A percentile compares a stretch with the other conserved stretches of the same genome.
Evolutionary conservation across 371 early-diverging fungal genomes (phyloP).

Genomic region (Fennellomyces sp.): DNA sequence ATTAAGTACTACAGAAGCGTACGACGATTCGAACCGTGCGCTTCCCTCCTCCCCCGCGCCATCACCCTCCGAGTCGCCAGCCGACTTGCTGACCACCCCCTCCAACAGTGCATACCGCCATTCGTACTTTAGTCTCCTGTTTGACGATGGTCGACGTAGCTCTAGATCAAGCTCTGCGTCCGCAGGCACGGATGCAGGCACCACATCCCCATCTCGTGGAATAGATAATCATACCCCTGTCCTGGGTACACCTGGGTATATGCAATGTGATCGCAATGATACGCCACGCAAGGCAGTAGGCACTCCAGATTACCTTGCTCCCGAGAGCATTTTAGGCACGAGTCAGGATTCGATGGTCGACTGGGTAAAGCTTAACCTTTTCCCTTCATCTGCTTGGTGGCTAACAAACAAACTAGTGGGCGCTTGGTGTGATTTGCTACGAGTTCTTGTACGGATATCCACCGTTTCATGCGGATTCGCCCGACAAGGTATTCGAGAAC

Average conservation of each 20-base stretch:
- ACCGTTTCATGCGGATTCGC: conserved; percentile 84
- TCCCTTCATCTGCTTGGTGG: background rate
- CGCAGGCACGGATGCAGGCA: background rate
- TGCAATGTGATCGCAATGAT: conserved; percentile 18
- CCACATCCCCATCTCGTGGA: background rate
- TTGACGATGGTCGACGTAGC: conserved; percentile 40
- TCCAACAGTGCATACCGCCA: conserved; percentile 30
- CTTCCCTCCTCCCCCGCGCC: background rate
- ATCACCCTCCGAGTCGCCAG: background rate
- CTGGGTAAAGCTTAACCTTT: conserved; percentile 66
- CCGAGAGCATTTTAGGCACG: conserved; percentile 89
- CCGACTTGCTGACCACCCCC: conserved; percentile 9
- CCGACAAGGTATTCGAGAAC: conserved; percentile 86
- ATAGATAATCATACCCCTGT: conserved; percentile 1
- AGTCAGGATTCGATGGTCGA: conserved; percentile 89
- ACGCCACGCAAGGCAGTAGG: conserved; percentile 64
- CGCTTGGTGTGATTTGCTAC: conserved; percentile 87
- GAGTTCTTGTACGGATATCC: conserved; percentile 89
- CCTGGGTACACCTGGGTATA: conserved; percentile 12
- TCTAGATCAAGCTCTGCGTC: conserved; percentile 28
- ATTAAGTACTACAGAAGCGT: conserved; percentile 13
- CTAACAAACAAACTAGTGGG: conserved; percentile 66
- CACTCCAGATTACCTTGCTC: conserved; percentile 97
- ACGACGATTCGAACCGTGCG: background rate
- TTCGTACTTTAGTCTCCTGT: conserved; percentile 46